Evolutionary conservation across 1,139 yeast genomes (phyloP), one percentile per base, ranked within the genome.

Genomic region (Taiozyma onychis): DNA sequence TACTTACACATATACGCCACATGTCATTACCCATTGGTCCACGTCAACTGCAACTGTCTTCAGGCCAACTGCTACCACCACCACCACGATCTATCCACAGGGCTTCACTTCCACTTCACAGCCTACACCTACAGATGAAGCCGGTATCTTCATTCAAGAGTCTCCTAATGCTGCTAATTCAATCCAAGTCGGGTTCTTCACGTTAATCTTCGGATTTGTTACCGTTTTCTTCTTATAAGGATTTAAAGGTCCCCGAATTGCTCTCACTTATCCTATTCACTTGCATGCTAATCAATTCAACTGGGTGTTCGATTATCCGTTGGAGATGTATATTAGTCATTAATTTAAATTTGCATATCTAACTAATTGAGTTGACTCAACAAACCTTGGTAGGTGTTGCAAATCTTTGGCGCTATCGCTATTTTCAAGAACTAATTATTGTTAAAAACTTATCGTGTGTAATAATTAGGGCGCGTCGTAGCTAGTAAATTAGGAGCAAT

Each of bases 71-170:
- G 39, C 61, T 16, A 39, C 62, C 6, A 41, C 64, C 7, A 44
- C 64, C 18, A 30, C 63, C 5, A 44, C 66, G 14, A 32, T 28
- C 21, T n/a, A 24, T 16, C 45, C 57, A 21, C 30, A 54, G 13
- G 42, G 63, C 32, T 37, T 54, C 27, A 44, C 60, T 41, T 34
- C 58, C 18, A 49, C 58, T 28, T 52, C 21, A 14, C 51, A 22
- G 44, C 59, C 58, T 4, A 44, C 56, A 16, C 41, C 61, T 18
- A 26, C 60, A 7, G 43, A 62, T 16, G 35, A 61, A 8, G 41
- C 27, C 39, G 44, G 35, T n/a, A n/a, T n/a, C 6, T 8, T 8
- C 18, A 32, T 32, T n/a, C 35, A 32, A n/a, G 35, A 32, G 35
- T n/a, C 35, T 14, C 35, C 35, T 32, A 32, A 32, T n/a, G 18